Base-by-base conservation (phyloP, 768 basidiomycete species). In the Calocybe gangraenosa region DNA sequence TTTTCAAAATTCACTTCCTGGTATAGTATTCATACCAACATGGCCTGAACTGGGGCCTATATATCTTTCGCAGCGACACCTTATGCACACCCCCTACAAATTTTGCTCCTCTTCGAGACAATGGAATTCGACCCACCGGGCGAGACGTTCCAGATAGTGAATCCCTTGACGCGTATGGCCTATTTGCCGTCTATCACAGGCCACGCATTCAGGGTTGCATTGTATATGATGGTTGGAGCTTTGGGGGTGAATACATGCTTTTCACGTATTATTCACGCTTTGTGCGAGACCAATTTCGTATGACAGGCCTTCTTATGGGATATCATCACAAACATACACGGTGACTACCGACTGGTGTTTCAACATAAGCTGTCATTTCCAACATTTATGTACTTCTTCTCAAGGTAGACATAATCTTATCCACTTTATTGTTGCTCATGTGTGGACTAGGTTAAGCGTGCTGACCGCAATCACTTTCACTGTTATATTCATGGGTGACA, bases 231-330 rank as follows among this genome's bases (percentile, higher is more conserved):
- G 25, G 25, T 28, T 28, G 25, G 25, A 11, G 5, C 25, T 5
- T 28, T 28, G 11, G 25, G 25, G 25, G 25, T 28, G 25, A 28
- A 28, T 28, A 11, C 25, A 28, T 28, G 11, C 11, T n/a, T 13
- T 7, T 31, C 25, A 5, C 11, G 6, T 6, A 11, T 11, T 28
- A 11, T 11, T 11, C 11, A 11, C 25, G n/a, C 25, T 28, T 28
- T 28, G 11, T 11, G 25, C 11, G 11, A 11, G 6, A 11, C 25
- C 11, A 5, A 28, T 11, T 28, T 5, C 11, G 25, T 11, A 28
- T 35, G 6, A 7, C 31, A 47, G 46, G 46, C 40, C 13, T 39
- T 47, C 21, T 9, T 47, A 11, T 47, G 39, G 40, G 46, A 47
- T 41, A 21, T 47, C 25, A 25, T 40, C 11, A 36, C n/a, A 14